phyloP scores from a whole-genome alignment of 208 protist genomes.

The Dictyostelium gargantuum region DNA sequence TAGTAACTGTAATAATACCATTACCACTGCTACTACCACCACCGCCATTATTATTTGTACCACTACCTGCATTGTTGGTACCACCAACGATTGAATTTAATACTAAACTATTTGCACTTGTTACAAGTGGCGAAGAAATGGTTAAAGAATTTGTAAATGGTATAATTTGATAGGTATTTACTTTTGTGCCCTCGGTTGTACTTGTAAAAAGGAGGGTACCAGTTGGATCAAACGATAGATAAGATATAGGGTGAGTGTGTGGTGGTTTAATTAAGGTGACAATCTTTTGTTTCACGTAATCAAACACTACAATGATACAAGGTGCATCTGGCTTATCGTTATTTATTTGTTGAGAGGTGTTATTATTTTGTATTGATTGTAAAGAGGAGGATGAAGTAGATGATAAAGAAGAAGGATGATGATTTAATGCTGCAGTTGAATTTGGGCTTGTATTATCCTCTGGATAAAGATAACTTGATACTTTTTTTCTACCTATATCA shows the following conservation, averaged over 20 bases:
- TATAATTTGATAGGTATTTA: slow-evolving; percentile 49
- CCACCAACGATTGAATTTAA: neutral
- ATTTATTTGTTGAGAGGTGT: no score
- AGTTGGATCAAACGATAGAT: slow-evolving; percentile 46
- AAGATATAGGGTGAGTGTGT: slow-evolving; percentile 11
- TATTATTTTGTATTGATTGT: neutral
- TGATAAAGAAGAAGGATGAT: neutral
- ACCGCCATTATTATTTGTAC: neutral
- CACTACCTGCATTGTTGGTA: neutral
- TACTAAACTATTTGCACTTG: neutral
- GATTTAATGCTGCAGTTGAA: neutral
- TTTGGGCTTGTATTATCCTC: slow-evolving; percentile 1
- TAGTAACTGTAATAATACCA: neutral
- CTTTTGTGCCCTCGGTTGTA: slow-evolving; percentile 56
- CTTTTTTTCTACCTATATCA: slow-evolving; percentile 53
- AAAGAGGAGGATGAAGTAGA: no score
- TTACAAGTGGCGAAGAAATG: neutral
- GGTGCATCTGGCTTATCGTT: neutral
- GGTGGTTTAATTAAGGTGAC: slow-evolving; percentile 42
- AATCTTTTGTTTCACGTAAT: slow-evolving; percentile 24
- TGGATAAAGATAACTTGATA: slow-evolving; percentile 45
- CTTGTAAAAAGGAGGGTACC: slow-evolving; percentile 47
- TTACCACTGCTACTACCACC: neutral
- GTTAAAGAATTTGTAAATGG: slow-evolving; percentile 41
- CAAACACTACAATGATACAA: slow-evolving; percentile 14